Conservation (phyloP, 2,329 filamentous ascomycete species). For the Xylariaceae sp. region DNA sequence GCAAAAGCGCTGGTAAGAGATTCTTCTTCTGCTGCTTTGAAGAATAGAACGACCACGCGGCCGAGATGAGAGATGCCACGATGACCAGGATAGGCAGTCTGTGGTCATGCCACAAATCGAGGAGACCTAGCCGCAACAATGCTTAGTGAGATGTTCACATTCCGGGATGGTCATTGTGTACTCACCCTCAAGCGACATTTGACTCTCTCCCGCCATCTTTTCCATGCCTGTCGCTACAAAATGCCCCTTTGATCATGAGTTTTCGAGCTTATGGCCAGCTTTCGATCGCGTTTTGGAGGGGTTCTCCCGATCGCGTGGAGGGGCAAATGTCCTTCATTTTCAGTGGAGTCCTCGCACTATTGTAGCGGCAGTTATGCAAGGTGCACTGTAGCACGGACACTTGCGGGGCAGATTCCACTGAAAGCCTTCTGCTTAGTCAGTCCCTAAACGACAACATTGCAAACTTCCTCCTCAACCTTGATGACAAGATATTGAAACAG, state of each 20-base stretch:
- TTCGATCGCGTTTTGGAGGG: too few relatives aligned
- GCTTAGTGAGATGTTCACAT: background rate
- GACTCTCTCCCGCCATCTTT: conserved; percentile 1
- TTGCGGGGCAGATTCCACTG: too few relatives aligned
- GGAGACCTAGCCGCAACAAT: conserved; percentile 4
- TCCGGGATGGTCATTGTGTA: background rate
- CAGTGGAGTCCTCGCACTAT: too few relatives aligned
- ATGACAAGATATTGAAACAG: too few relatives aligned
- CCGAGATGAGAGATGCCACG: conserved; percentile 5
- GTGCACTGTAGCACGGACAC: too few relatives aligned
- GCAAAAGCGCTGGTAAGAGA: conserved; percentile 20
- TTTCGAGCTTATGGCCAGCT: background rate
- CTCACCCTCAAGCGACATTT: conserved; percentile 5
- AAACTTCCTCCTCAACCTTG: too few relatives aligned
- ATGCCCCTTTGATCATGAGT: background rate
- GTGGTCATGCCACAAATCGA: conserved; percentile 17
- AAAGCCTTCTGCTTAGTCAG: too few relatives aligned
- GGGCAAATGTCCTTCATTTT: too few relatives aligned
- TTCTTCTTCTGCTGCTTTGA: conserved; percentile 19
- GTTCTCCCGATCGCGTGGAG: too few relatives aligned
- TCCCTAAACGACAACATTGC: too few relatives aligned
- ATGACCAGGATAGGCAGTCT: conserved; percentile 13
- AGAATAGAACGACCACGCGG: conserved; percentile 9
- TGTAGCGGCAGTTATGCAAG: too few relatives aligned
- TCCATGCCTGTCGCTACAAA: conserved; percentile 5